phyloP scores from a whole-genome alignment of 306 rosid genomes.

The Luffa acutangula region DNA sequence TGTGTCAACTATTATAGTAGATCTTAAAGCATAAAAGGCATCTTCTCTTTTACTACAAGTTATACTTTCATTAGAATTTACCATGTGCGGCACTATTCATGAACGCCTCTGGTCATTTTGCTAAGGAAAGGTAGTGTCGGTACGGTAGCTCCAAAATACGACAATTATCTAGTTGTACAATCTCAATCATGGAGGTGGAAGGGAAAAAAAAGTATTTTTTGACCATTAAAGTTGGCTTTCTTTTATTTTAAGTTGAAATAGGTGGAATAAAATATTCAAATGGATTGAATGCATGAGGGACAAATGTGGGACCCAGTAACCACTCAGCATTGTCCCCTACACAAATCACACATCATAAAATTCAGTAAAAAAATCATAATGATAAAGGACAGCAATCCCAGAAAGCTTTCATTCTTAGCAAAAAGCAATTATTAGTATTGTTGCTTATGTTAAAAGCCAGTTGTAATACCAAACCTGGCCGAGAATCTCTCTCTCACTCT shows the following conservation, averaged over 20 bases:
- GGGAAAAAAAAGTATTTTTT: background rate
- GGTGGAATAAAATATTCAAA: background rate
- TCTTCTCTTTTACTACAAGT: background rate
- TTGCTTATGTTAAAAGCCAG: constrained; percentile 3
- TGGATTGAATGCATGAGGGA: constrained; percentile 18
- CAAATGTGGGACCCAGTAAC: constrained; percentile 26
- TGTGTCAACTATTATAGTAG: background rate
- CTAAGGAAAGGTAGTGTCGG: constrained; percentile 5
- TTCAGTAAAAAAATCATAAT: background rate
- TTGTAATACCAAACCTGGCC: background rate
- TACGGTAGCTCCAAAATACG: background rate
- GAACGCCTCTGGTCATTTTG: background rate
- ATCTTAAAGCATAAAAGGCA: background rate
- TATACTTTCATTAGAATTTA: background rate
- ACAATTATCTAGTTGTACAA: background rate
- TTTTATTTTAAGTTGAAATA: background rate
- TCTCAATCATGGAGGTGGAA: constrained; percentile 4
- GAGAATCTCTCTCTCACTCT: background rate
- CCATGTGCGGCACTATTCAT: background rate
- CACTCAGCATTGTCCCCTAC: constrained; percentile 16
- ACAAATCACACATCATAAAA: background rate
- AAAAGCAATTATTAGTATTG: background rate
- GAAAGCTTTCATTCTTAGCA: background rate
- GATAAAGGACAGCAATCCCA: background rate
- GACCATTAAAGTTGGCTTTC: background rate